phyloP scores from a whole-genome alignment of 75 land plant species.

The Sequoiadendron giganteum region DNA sequence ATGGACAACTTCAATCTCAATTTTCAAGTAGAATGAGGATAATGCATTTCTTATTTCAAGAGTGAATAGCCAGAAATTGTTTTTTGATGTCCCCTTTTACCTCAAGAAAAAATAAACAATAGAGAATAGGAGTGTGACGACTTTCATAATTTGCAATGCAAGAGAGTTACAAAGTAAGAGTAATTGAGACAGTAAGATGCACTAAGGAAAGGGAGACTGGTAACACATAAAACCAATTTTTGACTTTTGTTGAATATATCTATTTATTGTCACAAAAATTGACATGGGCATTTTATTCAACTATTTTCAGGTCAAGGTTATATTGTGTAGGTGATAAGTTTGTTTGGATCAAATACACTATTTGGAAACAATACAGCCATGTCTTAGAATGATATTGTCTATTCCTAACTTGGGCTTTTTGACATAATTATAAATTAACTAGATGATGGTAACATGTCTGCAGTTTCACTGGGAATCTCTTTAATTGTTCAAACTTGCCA shows the following conservation, averaged over 20 bases:
- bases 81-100: background rate
- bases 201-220: background rate
- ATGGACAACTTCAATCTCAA: too few species aligned
- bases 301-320: background rate
- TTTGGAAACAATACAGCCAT: background rate
- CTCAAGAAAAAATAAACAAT: too few species aligned
- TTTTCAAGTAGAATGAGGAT: background rate
- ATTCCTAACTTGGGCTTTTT: background rate
- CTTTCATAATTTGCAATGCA: background rate
- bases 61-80: background rate
- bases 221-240: background rate
- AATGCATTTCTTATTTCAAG: background rate
- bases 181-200: background rate
- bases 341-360: background rate
- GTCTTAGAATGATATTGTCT: background rate
- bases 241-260: background rate
- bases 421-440: background rate
- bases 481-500: constrained; percentile 31
- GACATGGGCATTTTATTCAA: background rate
- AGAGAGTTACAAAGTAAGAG: background rate
- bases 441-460: background rate
- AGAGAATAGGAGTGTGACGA: background rate
- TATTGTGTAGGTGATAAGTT: background rate
- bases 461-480: constrained; percentile 55
- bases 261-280: background rate